These are phyloP conservation scores for Volvariella volvacea DNA, from an alignment of 1,284 basidiomycete genomes.

Conservation along the genomic window DNA sequence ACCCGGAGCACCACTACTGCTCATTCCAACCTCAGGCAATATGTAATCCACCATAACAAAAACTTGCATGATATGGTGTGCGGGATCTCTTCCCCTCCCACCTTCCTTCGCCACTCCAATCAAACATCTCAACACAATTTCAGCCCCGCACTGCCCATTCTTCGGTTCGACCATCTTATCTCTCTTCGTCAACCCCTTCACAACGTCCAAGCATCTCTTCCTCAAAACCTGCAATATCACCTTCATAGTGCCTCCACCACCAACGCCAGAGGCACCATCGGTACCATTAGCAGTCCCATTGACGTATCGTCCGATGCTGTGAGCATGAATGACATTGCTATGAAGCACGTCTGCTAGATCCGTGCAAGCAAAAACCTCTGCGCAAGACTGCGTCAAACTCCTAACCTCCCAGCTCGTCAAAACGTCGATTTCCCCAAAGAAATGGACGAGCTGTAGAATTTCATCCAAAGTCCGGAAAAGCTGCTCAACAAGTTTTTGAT, in stretches of 20 bases:
- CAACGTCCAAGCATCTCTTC: constrained; percentile 43
- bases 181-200: constrained; percentile 34
- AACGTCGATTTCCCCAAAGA: constrained; percentile 19
- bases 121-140: constrained; percentile 47
- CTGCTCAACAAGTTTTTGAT: constrained; percentile 39
- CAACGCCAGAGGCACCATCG: too few relatives aligned
- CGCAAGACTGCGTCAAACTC: constrained; percentile 32
- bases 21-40: constrained; percentile 31
- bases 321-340: too few relatives aligned
- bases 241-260: too few relatives aligned
- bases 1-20: neutral
- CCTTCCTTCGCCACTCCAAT: constrained; percentile 38
- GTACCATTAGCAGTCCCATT: too few relatives aligned
- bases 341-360: constrained; percentile 26
- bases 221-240: constrained; percentile 35
- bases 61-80: constrained; percentile 46
- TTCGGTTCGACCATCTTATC: constrained; percentile 27
- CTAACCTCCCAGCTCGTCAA: constrained; percentile 34
- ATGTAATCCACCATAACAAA: constrained; percentile 51
- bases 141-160: constrained; percentile 25
- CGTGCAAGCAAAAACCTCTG: constrained; percentile 51
- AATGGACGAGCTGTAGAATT: constrained; percentile 35
- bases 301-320: too few relatives aligned
- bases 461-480: constrained; percentile 50
- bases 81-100: constrained; percentile 39